phyloP scores from a whole-genome alignment of 2,329 filamentous ascomycete species.

The Arthrocladium fulminans region DNA sequence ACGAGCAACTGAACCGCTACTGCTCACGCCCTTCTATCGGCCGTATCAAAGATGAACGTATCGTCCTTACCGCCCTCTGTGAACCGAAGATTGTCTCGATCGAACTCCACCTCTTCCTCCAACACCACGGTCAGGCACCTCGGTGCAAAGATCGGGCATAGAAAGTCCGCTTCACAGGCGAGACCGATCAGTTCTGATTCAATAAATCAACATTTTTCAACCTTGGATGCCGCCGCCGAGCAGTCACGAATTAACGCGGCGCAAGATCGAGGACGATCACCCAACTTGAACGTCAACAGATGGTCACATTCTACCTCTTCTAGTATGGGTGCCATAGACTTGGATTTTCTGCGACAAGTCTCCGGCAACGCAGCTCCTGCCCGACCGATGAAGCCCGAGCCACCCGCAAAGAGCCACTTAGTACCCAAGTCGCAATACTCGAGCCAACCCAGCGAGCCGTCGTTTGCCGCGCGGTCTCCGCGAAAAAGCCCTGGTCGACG shows the following conservation, averaged over 20 bases:
- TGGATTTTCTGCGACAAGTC: slow-evolving; percentile 15
- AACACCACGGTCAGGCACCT: slow-evolving; percentile 33
- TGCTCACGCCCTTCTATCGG: neutral
- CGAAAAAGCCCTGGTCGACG: neutral
- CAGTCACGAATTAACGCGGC: neutral
- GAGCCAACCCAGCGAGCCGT: neutral
- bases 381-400: neutral
- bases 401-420: neutral
- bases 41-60: neutral
- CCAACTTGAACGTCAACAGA: slow-evolving; percentile 41
- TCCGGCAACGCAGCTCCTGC: neutral
- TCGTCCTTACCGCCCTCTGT: neutral
- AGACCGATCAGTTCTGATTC: slow-evolving; percentile 22
- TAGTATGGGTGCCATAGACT: slow-evolving; percentile 30
- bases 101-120: slow-evolving; percentile 38
- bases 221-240: neutral
- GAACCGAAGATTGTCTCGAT: slow-evolving; percentile 28
- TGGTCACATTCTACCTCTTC: slow-evolving; percentile 51
- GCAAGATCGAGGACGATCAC: neutral
- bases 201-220: neutral
- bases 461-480: neutral
- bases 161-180: slow-evolving; percentile 21
- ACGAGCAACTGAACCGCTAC: neutral
- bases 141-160: slow-evolving; percentile 23
- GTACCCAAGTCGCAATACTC: slow-evolving; percentile 3